These are phyloP conservation scores for Rasamsonia emersonii DNA, from an alignment of 2,329 filamentous ascomycete genomes.

Conservation along the genomic window DNA sequence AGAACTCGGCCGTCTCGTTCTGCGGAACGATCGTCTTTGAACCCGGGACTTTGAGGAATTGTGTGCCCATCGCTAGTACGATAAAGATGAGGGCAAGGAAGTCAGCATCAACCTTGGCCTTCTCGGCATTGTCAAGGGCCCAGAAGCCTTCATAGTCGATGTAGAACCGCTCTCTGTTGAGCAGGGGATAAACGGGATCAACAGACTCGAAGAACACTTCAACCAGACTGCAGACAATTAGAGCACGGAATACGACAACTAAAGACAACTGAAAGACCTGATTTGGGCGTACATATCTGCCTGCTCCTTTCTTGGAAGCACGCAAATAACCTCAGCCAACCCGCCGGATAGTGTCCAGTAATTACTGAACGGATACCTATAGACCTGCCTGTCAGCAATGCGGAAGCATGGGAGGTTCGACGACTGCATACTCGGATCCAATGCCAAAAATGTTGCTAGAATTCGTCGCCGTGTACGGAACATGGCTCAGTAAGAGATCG, in stretches of 20 bases:
- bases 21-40: neutral
- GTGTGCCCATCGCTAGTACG: slow-evolving; percentile 9
- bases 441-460: slow-evolving; percentile 7
- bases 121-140: slow-evolving; percentile 5
- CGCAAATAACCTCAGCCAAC: slow-evolving; percentile 7
- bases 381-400: slow-evolving; percentile 1
- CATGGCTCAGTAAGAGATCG: slow-evolving; percentile 8
- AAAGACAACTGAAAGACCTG: neutral
- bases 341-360: slow-evolving; percentile 9
- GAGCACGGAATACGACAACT: neutral
- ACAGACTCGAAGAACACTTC: slow-evolving; percentile 8
- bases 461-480: slow-evolving; percentile 5
- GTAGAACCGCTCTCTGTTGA: slow-evolving; percentile 6
- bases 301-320: slow-evolving; percentile 7
- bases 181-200: slow-evolving; percentile 8
- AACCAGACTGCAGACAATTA: slow-evolving; percentile 5
- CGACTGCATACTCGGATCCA: slow-evolving; percentile 8
- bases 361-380: slow-evolving; percentile 9
- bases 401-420: neutral
- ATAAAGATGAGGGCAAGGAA: slow-evolving; percentile 10
- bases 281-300: slow-evolving; percentile 7
- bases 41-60: slow-evolving; percentile 6
- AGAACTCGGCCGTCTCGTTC: slow-evolving; percentile 7
- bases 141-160: slow-evolving; percentile 9
- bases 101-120: slow-evolving; percentile 5